phyloP scores from a whole-genome alignment of 2,329 filamentous ascomycete genomes.

The Ploettnerulaceae sp. region DNA sequence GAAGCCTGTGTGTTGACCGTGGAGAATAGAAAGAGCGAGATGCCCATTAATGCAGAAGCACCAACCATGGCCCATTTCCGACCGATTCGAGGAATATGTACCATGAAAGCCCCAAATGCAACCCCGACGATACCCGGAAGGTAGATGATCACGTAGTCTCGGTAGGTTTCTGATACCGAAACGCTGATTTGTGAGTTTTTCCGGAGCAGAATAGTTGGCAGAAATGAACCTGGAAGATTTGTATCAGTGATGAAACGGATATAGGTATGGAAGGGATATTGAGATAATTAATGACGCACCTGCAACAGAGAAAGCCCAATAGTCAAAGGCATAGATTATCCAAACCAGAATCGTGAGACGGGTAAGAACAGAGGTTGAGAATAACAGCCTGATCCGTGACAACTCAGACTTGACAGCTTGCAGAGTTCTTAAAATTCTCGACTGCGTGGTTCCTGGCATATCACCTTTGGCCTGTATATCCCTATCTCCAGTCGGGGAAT shows the following conservation, averaged over 20 bases:
- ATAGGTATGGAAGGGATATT: neutral
- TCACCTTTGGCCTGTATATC: neutral
- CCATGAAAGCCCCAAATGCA: constrained; percentile 18
- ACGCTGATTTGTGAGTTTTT: constrained; percentile 29
- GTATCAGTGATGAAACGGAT: constrained; percentile 16
- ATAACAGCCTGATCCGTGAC: constrained; percentile 41
- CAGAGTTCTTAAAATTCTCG: neutral
- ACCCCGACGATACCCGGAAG: constrained; percentile 34
- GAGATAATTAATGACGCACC: constrained; percentile 35
- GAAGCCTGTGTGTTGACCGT: constrained; percentile 27
- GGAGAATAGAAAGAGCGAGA: constrained; percentile 29
- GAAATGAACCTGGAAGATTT: constrained; percentile 38
- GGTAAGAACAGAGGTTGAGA: constrained; percentile 39
- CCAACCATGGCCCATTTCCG: constrained; percentile 30
- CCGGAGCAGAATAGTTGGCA: constrained; percentile 32
- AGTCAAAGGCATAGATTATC: constrained; percentile 47
- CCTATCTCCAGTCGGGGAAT: neutral
- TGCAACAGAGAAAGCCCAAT: constrained; percentile 41
- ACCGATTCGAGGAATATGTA: constrained; percentile 22
- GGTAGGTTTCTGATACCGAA: constrained; percentile 32
- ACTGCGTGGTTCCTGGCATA: neutral
- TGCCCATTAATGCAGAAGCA: constrained; percentile 28
- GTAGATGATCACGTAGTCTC: constrained; percentile 36
- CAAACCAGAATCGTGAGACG: constrained; percentile 44
- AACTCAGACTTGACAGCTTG: constrained; percentile 31